phyloP scores from a whole-genome alignment of 2,329 filamentous ascomycete genomes.

The Fusarium sp. region DNA sequence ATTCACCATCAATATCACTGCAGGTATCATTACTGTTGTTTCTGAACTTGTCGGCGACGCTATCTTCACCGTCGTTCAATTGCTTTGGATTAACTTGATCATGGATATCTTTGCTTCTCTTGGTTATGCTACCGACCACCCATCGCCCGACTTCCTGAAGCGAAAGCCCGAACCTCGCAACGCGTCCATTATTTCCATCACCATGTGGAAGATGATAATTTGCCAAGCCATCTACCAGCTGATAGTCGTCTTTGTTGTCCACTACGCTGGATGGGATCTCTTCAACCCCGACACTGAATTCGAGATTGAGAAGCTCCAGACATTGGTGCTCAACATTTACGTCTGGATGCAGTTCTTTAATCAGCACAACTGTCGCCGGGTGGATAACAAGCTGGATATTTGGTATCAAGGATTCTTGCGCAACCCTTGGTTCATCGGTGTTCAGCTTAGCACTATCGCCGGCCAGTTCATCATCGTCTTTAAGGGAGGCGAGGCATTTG shows the following conservation, averaged over 20 bases:
- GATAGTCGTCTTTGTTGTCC: slow-evolving; percentile 66
- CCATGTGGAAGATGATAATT: slow-evolving; percentile 75
- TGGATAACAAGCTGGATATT: slow-evolving; percentile 87
- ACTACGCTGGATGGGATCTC: slow-evolving; percentile 70
- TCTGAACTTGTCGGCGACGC: slow-evolving; percentile 70
- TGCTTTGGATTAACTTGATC: slow-evolving; percentile 77
- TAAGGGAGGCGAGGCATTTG: slow-evolving; percentile 75
- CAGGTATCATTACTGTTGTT: slow-evolving; percentile 73
- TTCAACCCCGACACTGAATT: slow-evolving; percentile 61
- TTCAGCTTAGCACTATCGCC: slow-evolving; percentile 73
- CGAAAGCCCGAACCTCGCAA: slow-evolving; percentile 69
- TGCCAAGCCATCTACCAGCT: slow-evolving; percentile 72
- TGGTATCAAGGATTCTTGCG: slow-evolving; percentile 77
- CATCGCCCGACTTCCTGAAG: slow-evolving; percentile 67
- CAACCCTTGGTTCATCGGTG: slow-evolving; percentile 82
- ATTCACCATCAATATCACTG: slow-evolving; percentile 78
- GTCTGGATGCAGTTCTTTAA: slow-evolving; percentile 95
- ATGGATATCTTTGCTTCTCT: slow-evolving; percentile 77
- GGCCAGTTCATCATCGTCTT: slow-evolving; percentile 80
- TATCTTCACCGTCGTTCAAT: slow-evolving; percentile 73
- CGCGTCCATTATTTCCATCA: slow-evolving; percentile 75
- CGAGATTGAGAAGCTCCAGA: slow-evolving; percentile 59
- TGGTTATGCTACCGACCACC: slow-evolving; percentile 72
- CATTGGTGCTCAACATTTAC: slow-evolving; percentile 86
- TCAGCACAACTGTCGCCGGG: slow-evolving; percentile 80